These are phyloP conservation scores for Dipodascus albidus DNA, from an alignment of 805 yeast genomes.

Conservation along the genomic window DNA sequence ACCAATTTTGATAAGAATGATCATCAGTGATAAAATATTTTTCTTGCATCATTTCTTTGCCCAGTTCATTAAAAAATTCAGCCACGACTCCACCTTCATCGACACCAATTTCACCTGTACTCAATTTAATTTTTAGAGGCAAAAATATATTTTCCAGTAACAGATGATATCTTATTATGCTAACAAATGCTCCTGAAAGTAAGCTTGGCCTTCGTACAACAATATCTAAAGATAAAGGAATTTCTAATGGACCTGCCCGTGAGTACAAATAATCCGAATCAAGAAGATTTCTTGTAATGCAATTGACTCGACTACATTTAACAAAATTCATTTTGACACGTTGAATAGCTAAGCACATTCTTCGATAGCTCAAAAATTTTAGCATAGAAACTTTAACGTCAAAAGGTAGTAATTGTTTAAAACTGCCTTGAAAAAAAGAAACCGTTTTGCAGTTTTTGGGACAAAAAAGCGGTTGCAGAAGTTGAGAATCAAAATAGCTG, in stretches of 20 bases:
- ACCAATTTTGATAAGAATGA: constrained; percentile 16
- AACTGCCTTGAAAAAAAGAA: not conserved
- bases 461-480: not conserved
- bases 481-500: not conserved
- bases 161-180: constrained; percentile 8
- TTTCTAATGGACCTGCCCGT: not conserved
- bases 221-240: constrained; percentile 7
- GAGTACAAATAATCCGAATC: not conserved
- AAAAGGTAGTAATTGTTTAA: not conserved
- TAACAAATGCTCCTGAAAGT: constrained; percentile 10
- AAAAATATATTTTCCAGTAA: constrained; percentile 9
- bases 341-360: not conserved
- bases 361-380: not conserved
- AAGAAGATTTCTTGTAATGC: not conserved
- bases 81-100: constrained; percentile 24
- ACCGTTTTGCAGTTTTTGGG: not conserved
- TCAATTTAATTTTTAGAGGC: constrained; percentile 20
- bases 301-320: not conserved
- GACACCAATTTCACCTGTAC: constrained; percentile 19
- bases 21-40: constrained; percentile 9
- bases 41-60: constrained; percentile 12
- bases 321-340: not conserved
- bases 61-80: constrained; percentile 20
- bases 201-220: constrained; percentile 14
- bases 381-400: not conserved